A percentile compares a stretch with the other conserved stretches of the same genome.
These are phyloP conservation scores for Syzygium jambos DNA, from an alignment of 345 rosid genomes.

Conservation along the genomic window DNA sequence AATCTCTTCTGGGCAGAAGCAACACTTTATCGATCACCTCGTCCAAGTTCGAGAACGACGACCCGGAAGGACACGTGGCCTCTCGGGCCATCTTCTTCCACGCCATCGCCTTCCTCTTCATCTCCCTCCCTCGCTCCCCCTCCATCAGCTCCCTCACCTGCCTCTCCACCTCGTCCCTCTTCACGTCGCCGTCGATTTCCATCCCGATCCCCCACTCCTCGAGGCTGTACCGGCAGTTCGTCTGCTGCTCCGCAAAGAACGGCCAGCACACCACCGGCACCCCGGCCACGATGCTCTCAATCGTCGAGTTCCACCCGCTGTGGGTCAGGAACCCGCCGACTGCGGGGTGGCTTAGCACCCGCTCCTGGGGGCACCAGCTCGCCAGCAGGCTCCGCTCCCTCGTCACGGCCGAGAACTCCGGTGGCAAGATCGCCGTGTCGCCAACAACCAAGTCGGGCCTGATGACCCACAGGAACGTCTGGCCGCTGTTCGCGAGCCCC, in stretches of 20 bases:
- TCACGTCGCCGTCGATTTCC: neutral
- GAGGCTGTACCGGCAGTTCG: neutral
- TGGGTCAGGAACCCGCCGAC: neutral
- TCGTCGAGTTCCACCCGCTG: neutral
- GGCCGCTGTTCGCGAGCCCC: neutral
- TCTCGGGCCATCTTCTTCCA: neutral
- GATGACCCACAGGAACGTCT: neutral
- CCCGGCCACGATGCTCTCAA: neutral
- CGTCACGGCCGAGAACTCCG: neutral
- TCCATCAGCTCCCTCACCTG: neutral
- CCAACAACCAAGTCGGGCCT: neutral
- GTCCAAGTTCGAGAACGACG: neutral
- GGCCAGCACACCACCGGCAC: constrained; percentile 1
- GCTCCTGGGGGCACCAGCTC: constrained; percentile 1
- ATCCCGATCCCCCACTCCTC: neutral
- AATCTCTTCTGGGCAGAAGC: too few species aligned
- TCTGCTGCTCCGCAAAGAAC: neutral
- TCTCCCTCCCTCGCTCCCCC: neutral
- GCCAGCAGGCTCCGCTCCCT: neutral
- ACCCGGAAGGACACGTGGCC: neutral
- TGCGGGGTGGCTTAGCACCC: neutral
- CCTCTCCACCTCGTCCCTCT: neutral
- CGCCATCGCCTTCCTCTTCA: neutral
- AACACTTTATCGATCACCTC: neutral
- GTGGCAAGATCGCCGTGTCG: neutral